Base-by-base conservation (phyloP, 2,329 filamentous ascomycete genomes). In the Metarhizium humberi region DNA sequence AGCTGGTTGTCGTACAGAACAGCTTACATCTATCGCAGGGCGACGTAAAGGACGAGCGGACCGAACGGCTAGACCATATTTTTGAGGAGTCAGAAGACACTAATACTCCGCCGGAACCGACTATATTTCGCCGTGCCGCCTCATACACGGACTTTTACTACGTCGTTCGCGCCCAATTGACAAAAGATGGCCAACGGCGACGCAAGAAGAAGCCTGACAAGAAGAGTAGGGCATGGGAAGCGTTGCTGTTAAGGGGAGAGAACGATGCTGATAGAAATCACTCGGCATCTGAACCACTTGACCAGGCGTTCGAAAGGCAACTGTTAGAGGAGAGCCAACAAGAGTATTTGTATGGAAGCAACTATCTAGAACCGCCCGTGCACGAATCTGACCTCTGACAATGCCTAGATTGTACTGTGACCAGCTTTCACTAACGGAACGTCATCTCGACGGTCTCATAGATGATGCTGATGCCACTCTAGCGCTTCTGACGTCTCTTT, bases 271-370 rank as follows among this genome's bases (percentile, higher is more conserved):
- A 57, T 4, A 52, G 50, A 8, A 54, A 54, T 11, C 14, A 59
- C 1, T 51, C 59, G 3, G 20, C 47, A 34, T 7, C 50, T 11
- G 45, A 52, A 16, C 30, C 57, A 20, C 51, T 59, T 29, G 63
- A 67, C 54, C 61, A 66, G 34, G 61, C 57, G 53, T 77, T 86
- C 53, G 84, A 87, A 62, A 79, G 83, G 50, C 81, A 84, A 61
- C 72, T 97, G 65, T 75, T 95, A 34, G 82, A 92, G 63, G 85
- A 90, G 53, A 94, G 89, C 67, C 90, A 95, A 68, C 85, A 88
- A 61, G 85, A 92, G 67, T 96, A 96, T 69, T 76, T 87, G 85
- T 92, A 80, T 62, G 84, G 68, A 14, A 16, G 18, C n/a, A 6
- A 11, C 7, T 10, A n/a, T 29, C 6, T n/a, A 50, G 36, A 20